A percentile compares a stretch with the other conserved stretches of the same genome.
Evolutionary conservation across 768 basidiomycete genomes (phyloP).

Genomic region (Rhizopogon rudus): DNA sequence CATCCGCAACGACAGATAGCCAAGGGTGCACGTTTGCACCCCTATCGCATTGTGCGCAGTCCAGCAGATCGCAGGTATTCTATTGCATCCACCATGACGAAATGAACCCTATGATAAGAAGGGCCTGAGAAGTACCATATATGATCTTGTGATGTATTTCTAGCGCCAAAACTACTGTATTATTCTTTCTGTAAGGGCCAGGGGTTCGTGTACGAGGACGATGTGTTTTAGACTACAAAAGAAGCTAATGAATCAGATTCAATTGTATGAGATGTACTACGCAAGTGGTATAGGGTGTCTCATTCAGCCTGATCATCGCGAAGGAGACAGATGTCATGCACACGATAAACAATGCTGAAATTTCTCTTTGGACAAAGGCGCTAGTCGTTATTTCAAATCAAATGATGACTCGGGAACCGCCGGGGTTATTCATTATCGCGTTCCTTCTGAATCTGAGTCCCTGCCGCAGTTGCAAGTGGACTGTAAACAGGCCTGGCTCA

Average conservation of each 20-base stretch:
- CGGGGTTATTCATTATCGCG: too few relatives aligned
- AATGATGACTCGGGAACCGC: too few relatives aligned
- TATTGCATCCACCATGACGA: background rate
- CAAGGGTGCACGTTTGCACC: constrained; percentile 47
- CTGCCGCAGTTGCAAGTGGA: too few relatives aligned
- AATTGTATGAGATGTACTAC: background rate
- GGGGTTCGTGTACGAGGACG: background rate
- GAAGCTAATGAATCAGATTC: background rate
- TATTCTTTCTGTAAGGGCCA: background rate
- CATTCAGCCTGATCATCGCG: background rate
- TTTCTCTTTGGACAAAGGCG: too few relatives aligned
- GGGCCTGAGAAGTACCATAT: background rate
- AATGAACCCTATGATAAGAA: background rate
- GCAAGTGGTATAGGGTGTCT: background rate
- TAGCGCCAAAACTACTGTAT: constrained; percentile 10
- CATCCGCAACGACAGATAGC: constrained; percentile 34
- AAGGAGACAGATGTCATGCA: background rate
- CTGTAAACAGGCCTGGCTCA: too few relatives aligned
- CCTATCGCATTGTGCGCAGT: constrained; percentile 44
- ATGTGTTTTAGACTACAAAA: background rate
- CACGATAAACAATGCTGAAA: background rate
- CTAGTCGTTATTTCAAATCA: too few relatives aligned
- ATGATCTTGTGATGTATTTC: constrained; percentile 12
- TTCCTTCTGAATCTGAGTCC: too few relatives aligned
- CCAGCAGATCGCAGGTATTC: constrained; percentile 8